These are phyloP conservation scores for Pterocarpus santalinus DNA, from an alignment of 306 rosid species.

Conservation along the genomic window DNA sequence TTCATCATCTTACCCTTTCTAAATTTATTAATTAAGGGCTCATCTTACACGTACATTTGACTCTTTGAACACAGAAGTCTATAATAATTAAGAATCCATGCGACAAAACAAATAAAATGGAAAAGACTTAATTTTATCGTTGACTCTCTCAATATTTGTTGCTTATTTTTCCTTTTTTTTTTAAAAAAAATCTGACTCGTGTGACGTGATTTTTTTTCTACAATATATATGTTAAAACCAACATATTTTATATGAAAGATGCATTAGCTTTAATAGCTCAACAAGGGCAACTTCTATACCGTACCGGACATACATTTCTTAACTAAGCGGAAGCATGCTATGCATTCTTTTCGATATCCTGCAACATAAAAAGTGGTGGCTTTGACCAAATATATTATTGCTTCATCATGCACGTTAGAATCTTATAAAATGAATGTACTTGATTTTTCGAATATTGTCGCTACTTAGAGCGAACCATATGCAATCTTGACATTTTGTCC, in stretches of 20 bases:
- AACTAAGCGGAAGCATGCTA: background rate
- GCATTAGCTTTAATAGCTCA: background rate
- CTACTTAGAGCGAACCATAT: background rate
- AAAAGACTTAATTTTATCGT: background rate
- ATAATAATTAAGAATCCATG: background rate
- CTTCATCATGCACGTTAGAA: background rate
- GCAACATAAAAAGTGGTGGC: background rate
- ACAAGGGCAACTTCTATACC: background rate
- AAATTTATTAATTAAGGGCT: no score
- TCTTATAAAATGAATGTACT: background rate
- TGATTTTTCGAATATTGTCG: conserved; percentile 12
- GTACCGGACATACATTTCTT: background rate
- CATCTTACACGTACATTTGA: no score
- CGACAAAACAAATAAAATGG: background rate
- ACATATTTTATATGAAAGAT: background rate
- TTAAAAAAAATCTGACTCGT: background rate
- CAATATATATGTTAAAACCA: no score
- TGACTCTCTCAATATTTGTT: background rate
- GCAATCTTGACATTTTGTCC: conserved; percentile 2
- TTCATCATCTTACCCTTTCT: no score
- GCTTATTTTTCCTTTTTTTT: background rate
- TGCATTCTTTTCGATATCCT: background rate
- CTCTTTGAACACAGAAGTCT: no score
- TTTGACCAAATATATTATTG: background rate
- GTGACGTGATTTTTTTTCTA: background rate